These are phyloP conservation scores for Tephrocybe rancida DNA, from an alignment of 768 basidiomycete species.

Conservation along the genomic window DNA sequence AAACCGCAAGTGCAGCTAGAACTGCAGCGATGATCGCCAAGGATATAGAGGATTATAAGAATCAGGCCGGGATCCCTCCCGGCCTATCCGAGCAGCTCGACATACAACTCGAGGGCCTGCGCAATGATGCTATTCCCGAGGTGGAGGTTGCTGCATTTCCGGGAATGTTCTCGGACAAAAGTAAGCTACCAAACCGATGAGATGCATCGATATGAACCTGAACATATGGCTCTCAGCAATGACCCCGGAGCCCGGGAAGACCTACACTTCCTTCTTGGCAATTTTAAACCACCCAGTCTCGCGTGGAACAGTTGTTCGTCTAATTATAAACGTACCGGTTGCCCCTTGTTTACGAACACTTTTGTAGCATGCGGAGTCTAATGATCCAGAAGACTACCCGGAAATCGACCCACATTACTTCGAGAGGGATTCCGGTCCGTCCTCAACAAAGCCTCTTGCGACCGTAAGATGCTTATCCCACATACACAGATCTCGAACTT, in stretches of 20 bases:
- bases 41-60: not conserved
- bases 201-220: not conserved
- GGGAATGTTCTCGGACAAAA: constrained; percentile 4
- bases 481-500: constrained; percentile 13
- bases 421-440: constrained; percentile 40
- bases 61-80: constrained; percentile 24
- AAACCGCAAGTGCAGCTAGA: constrained; percentile 16
- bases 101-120: constrained; percentile 33
- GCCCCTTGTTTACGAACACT: not conserved
- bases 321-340: not conserved
- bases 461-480: not conserved
- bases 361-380: constrained; percentile 30
- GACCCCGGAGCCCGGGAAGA: constrained; percentile 18
- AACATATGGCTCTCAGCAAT: not conserved
- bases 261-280: constrained; percentile 37
- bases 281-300: constrained; percentile 48
- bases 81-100: constrained; percentile 42
- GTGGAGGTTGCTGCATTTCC: constrained; percentile 24
- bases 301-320: constrained; percentile 48
- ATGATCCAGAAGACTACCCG: constrained; percentile 35
- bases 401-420: constrained; percentile 45
- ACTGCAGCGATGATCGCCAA: constrained; percentile 22
- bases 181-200: not conserved
- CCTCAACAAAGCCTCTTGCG: not conserved
- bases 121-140: constrained; percentile 27